Evolutionary conservation across 805 yeast genomes (phyloP).

Genomic region (Lipomyces orientalis): DNA sequence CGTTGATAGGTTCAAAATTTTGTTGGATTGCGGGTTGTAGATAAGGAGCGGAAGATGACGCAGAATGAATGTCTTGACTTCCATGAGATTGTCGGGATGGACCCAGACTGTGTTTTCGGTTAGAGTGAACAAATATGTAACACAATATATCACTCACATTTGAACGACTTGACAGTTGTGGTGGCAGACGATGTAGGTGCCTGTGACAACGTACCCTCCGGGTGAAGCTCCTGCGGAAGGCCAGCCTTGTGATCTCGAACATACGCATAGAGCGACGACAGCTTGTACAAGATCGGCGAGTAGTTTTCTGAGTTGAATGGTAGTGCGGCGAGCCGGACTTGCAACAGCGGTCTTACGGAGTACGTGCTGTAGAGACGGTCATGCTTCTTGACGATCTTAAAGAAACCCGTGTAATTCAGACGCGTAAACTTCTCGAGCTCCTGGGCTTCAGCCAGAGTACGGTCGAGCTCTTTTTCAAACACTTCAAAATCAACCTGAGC

Average conservation of each 20-base stretch:
- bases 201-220: constrained; percentile 34
- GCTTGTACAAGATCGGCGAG: constrained; percentile 82
- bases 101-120: constrained; percentile 78
- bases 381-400: constrained; percentile 93
- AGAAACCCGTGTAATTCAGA: constrained; percentile 91
- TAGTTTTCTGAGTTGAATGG: constrained; percentile 96
- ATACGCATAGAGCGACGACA: constrained; percentile 77
- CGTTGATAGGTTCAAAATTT: constrained; percentile 44
- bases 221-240: constrained; percentile 9
- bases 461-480: constrained; percentile 75
- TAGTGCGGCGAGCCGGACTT: constrained; percentile 81
- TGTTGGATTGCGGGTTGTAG: constrained; percentile 58
- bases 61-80: constrained; percentile 91
- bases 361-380: constrained; percentile 87
- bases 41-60: constrained; percentile 92
- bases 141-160: constrained; percentile 20
- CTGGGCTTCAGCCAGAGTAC: constrained; percentile 72
- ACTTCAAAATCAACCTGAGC: constrained; percentile 54
- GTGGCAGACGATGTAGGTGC: constrained; percentile 30
- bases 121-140: not conserved
- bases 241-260: constrained; percentile 69
- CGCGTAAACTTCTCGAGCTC: constrained; percentile 90
- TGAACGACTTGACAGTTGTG: constrained; percentile 47
- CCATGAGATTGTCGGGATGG: constrained; percentile 96
- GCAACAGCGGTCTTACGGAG: constrained; percentile 87